Base-by-base conservation (phyloP, 164 flowering plant genomes). In the Brasenia schreberi region DNA sequence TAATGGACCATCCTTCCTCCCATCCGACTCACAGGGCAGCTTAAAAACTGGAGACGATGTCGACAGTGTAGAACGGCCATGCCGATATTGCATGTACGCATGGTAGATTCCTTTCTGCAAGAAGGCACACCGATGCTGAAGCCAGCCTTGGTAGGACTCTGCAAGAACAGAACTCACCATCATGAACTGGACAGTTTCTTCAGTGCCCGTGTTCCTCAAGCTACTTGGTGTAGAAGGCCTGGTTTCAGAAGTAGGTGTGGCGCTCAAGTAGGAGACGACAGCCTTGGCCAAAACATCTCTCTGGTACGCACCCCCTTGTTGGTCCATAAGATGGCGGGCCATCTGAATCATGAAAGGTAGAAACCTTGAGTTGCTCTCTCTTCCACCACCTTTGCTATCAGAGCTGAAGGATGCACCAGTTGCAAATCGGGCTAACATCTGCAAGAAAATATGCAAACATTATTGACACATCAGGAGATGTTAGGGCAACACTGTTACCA, bases 361-460 rank as follows among this genome's bases (percentile, higher is more conserved):
- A 66, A 95, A 87, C 1, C 83, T 81, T 5, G 97, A 84, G 74
- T 95, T 95, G 84, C 99, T 95, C 70, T 95, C 99, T 65, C 84
- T 83, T 33, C 97, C 99, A 12, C 97, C 99, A 71, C 99, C 99
- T 77, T 91, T 82, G 76, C 96, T 18, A 64, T 95, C 97, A 4
- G 80, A 73, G 64, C 88, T 88, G 76, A 95, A 91, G 42, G 97
- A 88, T 69, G 99, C 99, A 52, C 97, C 96, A 0, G 94, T 95
- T 16, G 97, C 97, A 76, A 92, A 95, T 11, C 97, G 87, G 59
- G 99, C 97, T 11, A 95, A 83, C 99, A 95, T 91, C 99, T 95
- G 80, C 73, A 77, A 16, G 49, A 42, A 7, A 43, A 74, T 4
- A 59, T 27, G 53, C 9, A 12, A 27, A 23, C 6, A 19, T 12